Evolutionary conservation across 805 yeast genomes (phyloP).

Genomic region (Candida arabinofermentans): DNA sequence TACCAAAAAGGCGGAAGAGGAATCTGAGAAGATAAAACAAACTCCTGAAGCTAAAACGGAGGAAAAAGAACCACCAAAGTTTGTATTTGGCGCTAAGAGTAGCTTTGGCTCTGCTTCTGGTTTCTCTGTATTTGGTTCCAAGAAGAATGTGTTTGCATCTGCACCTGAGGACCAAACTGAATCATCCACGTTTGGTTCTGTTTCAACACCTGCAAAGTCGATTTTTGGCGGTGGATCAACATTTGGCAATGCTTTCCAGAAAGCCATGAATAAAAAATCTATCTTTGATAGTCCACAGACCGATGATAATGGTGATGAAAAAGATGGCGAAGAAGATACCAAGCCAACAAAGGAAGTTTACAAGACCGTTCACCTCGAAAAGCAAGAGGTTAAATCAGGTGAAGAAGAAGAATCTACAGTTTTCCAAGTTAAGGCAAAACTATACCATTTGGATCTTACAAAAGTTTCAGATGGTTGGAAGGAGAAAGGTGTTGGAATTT

Average conservation of each 20-base stretch:
- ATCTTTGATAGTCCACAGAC: constrained; percentile 42
- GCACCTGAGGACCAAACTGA: constrained; percentile 1
- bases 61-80: constrained; percentile 33
- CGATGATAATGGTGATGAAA: constrained; percentile 11
- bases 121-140: constrained; percentile 30
- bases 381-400: constrained; percentile 69
- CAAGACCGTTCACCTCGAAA: constrained; percentile 57
- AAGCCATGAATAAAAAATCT: constrained; percentile 48
- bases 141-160: constrained; percentile 33
- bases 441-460: constrained; percentile 69
- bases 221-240: constrained; percentile 43
- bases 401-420: constrained; percentile 80
- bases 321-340: constrained; percentile 27
- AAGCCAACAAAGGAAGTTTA: constrained; percentile 34
- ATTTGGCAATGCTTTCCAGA: constrained; percentile 53
- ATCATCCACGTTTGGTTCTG: not conserved
- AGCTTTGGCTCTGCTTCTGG: constrained; percentile 44
- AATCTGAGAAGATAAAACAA: not conserved
- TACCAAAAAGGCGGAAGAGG: constrained; percentile 2
- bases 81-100: constrained; percentile 54
- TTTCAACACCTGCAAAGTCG: constrained; percentile 7
- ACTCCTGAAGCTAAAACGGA: not conserved
- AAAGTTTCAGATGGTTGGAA: constrained; percentile 82
- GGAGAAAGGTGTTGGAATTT: constrained; percentile 85
- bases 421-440: constrained; percentile 68